A percentile compares a stretch with the other conserved stretches of the same genome.
Conservation (phyloP, 768 basidiomycete species). For the Tremella mesenterica region DNA sequence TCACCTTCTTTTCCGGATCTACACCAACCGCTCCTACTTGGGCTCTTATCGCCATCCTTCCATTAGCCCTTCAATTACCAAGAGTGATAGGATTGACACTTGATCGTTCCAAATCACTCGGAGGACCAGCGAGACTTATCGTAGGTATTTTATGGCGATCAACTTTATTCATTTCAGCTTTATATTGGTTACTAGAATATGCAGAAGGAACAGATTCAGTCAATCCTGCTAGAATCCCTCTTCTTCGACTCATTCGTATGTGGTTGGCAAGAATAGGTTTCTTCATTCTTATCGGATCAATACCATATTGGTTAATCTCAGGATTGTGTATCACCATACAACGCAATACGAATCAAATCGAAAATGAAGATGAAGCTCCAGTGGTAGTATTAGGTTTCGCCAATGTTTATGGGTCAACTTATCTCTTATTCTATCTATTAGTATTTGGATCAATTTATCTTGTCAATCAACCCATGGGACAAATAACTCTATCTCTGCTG, state of each 20-base stretch:
- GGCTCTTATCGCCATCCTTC: constrained; percentile 56
- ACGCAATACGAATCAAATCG: constrained; percentile 25
- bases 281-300: constrained; percentile 48
- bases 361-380: constrained; percentile 31
- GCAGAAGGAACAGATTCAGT: constrained; percentile 51
- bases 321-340: constrained; percentile 68
- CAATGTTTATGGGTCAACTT: constrained; percentile 81
- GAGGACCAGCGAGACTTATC: constrained; percentile 60
- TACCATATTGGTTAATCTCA: constrained; percentile 60
- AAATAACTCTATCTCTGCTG: constrained; percentile 61
- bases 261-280: constrained; percentile 56
- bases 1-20: constrained; percentile 78
- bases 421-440: constrained; percentile 70
- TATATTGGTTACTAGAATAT: constrained; percentile 78
- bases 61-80: constrained; percentile 55
- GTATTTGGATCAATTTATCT: constrained; percentile 55
- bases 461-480: constrained; percentile 69
- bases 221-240: constrained; percentile 31
- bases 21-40: constrained; percentile 58
- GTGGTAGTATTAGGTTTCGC: constrained; percentile 67
- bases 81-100: constrained; percentile 54
- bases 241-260: constrained; percentile 55
- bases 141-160: constrained; percentile 52
- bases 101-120: constrained; percentile 60
- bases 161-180: constrained; percentile 54